Percentiles rank a stretch among this genome's conserved stretches.
Evolutionary conservation across 768 basidiomycete genomes (phyloP).

Genomic region (Phlebiopsis flavidoalba): DNA sequence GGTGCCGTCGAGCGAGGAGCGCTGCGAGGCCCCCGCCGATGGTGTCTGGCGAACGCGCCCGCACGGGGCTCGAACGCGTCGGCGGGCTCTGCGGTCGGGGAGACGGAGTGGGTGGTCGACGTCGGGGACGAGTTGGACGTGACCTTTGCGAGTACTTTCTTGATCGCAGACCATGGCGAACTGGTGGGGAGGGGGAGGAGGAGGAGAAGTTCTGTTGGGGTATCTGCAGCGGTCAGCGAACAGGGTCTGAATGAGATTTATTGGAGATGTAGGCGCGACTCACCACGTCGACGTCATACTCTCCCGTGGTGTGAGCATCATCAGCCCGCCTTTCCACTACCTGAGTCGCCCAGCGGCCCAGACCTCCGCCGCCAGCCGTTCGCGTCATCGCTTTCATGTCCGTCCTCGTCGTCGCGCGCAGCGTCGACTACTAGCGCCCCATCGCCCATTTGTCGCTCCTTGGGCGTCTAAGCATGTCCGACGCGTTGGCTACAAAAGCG

Average conservation of each 20-base stretch:
- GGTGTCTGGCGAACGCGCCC: neutral
- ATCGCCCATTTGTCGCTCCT: neutral
- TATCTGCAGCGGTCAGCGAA: neutral
- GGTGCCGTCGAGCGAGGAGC: neutral
- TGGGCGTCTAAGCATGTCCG: neutral
- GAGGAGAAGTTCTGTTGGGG: neutral
- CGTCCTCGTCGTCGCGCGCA: neutral
- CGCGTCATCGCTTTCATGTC: neutral
- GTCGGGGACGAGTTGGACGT: conserved; percentile 12
- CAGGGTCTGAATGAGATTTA: neutral
- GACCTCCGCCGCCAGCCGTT: neutral
- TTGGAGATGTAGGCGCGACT: neutral
- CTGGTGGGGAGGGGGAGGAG: neutral
- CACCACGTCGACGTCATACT: neutral
- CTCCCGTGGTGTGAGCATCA: neutral
- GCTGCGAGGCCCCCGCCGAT: neutral
- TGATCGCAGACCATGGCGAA: conserved; percentile 12
- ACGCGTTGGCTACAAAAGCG: too few relatives aligned
- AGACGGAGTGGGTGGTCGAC: conserved; percentile 9
- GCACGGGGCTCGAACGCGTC: neutral
- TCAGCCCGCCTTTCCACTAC: neutral
- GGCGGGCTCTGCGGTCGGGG: conserved; percentile 7
- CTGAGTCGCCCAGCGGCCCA: neutral
- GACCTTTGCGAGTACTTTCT: conserved; percentile 16
- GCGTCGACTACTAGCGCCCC: too few relatives aligned